Evolutionary conservation across 371 early-diverging fungal species (phyloP), one percentile per base, ranked within the genome.

Genomic region (Mortierella sp.): DNA sequence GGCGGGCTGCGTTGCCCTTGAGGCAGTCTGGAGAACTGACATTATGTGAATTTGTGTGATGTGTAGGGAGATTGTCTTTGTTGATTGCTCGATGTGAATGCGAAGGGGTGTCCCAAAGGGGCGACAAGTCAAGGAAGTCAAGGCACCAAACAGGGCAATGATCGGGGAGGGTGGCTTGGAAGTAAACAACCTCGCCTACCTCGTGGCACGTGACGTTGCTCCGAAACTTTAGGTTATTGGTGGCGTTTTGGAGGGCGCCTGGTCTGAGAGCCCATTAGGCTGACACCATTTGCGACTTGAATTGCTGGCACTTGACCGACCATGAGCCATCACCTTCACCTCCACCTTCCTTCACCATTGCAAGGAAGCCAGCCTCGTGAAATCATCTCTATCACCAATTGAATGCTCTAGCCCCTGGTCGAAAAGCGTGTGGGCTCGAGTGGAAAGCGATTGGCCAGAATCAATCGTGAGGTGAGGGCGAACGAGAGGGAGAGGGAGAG

Each of bases 1-100:
- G 65, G 68, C 67, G 67, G 75, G 75, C 64, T 79, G 74, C 34
- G 63, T 70, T 40, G 64, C 75, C 75, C 79, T 74, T 67, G 74
- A 64, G 29, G 68, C 68, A 34, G 47, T 52, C 45, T 44, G 63
- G 64, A 74, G 68, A 45, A 74, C 68, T 22, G 79, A 79, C 79
- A 79, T 79, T 58, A 48, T 70, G 45, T 24, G 44, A 34, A 4
- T 43, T 37, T 31, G 40, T 48, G 53, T 34, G 44, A 14, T 31
- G 5, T 39, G 68, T 37, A 43, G 48, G 50, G 39, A 29, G 26
- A n/a, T n/a, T n/a, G n/a, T n/a, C n/a, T n/a, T n/a, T 34, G 45
- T 40, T 58, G 65, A 66, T 61, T 31, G 2, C 61, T 61, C 22
- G 61, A 61, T 61, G 61, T 34, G 34, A 34, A 61, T 61, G 61